A percentile compares a stretch with the other conserved stretches of the same genome.
These are phyloP conservation scores for Cytospora paraplurivora DNA, from an alignment of 2,329 filamentous ascomycete species.

Conservation along the genomic window DNA sequence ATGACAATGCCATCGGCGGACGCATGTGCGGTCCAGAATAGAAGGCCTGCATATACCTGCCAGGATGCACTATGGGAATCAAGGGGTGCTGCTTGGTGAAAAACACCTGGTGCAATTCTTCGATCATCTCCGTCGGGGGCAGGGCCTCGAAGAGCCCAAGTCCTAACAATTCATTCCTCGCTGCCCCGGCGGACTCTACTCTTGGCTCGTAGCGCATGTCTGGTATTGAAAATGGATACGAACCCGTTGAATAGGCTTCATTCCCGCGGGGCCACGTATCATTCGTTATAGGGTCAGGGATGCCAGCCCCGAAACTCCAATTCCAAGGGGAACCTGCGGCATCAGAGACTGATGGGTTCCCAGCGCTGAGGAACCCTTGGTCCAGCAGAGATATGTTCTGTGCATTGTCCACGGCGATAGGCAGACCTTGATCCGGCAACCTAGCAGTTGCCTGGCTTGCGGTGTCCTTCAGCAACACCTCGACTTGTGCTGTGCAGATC, in stretches of 20 bases:
- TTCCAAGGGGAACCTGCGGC: slow-evolving; percentile 5
- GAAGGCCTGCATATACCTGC: slow-evolving; percentile 73
- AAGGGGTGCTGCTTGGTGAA: slow-evolving; percentile 74
- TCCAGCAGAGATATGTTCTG: slow-evolving; percentile 3
- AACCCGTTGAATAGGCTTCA: background rate
- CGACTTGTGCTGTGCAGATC: slow-evolving; percentile 68
- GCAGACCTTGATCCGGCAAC: slow-evolving; percentile 32
- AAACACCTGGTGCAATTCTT: slow-evolving; percentile 79
- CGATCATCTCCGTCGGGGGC: slow-evolving; percentile 75
- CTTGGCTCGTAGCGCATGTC: slow-evolving; percentile 12
- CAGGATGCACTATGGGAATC: slow-evolving; percentile 76
- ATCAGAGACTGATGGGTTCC: background rate
- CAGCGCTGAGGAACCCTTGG: background rate
- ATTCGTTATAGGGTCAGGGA: slow-evolving; percentile 2
- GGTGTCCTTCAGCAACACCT: slow-evolving; percentile 73
- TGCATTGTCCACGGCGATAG: slow-evolving; percentile 33
- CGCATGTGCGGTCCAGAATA: slow-evolving; percentile 71
- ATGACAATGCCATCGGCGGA: slow-evolving; percentile 80
- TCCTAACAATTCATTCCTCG: slow-evolving; percentile 69
- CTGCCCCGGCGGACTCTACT: slow-evolving; percentile 13
- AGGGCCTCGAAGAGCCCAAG: slow-evolving; percentile 81
- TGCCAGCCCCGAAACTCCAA: slow-evolving; percentile 9
- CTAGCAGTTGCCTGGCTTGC: slow-evolving; percentile 38
- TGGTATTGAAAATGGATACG: slow-evolving; percentile 1
- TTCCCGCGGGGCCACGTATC: background rate